Evolutionary conservation across 164 flowering plant species (phyloP), one percentile per base, ranked within the genome.

Genomic region (Brasenia schreberi): DNA sequence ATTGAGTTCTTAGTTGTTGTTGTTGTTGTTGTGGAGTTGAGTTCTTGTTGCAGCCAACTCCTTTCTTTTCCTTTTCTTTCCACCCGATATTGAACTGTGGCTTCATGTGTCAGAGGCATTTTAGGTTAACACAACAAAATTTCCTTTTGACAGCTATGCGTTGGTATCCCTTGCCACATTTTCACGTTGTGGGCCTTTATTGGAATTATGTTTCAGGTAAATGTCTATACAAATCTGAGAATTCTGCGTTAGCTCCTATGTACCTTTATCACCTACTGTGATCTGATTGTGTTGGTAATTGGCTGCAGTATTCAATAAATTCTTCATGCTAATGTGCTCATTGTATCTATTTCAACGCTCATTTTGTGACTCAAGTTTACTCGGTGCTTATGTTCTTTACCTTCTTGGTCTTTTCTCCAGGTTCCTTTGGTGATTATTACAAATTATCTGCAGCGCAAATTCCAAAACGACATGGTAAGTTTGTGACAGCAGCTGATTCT

Each of bases 131-230:
- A 23, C 0, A 23, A 23, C 27, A 23, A 23, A 23, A 23, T 63
- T 7, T 73, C 1, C 49, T 44, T 62, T 69, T 1, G 61, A 67
- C 89, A 91, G 96, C 77, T 94, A 45, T 89, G 93, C 70, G 81
- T 95, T 68, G 99, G 87, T 58, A 92, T 94, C 56, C 99, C 99
- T 53, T 94, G 99, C 81, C 96, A 80, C 77, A 80, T 91, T 6
- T 91, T 91, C 85, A 91, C 85, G 81, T 71, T 91, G 12, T 94
- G 99, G 99, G 99, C 97, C 14, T 94, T 91, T 67, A 81, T 84
- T 44, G 96, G 96, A 63, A 94, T 94, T 42, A 82, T 88, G 95
- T 69, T 88, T 69, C 96, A 92, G 95, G 96, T 88, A 77, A 72
- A 16, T 19, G 63, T 18, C 53, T 45, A 12, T 12, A 7, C 2